phyloP scores from a whole-genome alignment of 345 rosid species.

The Isatis tinctoria region DNA sequence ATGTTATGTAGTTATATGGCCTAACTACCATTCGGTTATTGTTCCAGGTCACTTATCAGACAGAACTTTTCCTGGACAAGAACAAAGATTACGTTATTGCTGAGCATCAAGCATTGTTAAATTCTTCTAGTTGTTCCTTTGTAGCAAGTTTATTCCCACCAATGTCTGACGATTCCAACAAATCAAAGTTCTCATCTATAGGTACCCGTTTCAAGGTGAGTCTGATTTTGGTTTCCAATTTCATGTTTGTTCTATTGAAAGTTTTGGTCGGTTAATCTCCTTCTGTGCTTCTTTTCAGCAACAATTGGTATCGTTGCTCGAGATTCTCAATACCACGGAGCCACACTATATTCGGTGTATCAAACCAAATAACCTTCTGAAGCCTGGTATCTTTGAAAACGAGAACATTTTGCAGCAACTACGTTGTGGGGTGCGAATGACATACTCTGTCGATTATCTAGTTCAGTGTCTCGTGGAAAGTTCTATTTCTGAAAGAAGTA shows the following conservation, averaged over 20 bases:
- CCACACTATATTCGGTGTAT: conserved; percentile 99
- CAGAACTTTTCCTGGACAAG: conserved; percentile 94
- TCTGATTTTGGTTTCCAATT: conserved; percentile 10
- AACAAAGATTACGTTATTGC: conserved; percentile 99
- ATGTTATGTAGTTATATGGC: background rate
- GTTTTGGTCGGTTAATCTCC: conserved; percentile 5
- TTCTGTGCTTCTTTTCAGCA: conserved; percentile 53
- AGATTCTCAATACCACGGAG: conserved; percentile 91
- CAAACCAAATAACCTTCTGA: conserved; percentile 96
- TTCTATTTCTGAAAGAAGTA: background rate
- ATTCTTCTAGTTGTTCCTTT: conserved; percentile 86
- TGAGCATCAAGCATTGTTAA: conserved; percentile 93
- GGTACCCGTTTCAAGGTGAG: conserved; percentile 97
- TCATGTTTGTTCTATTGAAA: background rate
- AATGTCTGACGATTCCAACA: conserved; percentile 75
- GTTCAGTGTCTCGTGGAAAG: background rate
- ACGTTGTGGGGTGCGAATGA: conserved; percentile 89
- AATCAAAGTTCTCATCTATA: conserved; percentile 94
- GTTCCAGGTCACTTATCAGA: conserved; percentile 95
- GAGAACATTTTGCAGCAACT: conserved; percentile 84
- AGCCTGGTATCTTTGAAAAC: conserved; percentile 93
- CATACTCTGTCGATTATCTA: background rate
- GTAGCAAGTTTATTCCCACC: conserved; percentile 81
- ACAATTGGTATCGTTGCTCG: conserved; percentile 86
- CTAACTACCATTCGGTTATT: conserved; percentile 29